Base-by-base conservation (phyloP, 495 filamentous ascomycete species). In the Pseudoneurospora amorphoporcata region DNA sequence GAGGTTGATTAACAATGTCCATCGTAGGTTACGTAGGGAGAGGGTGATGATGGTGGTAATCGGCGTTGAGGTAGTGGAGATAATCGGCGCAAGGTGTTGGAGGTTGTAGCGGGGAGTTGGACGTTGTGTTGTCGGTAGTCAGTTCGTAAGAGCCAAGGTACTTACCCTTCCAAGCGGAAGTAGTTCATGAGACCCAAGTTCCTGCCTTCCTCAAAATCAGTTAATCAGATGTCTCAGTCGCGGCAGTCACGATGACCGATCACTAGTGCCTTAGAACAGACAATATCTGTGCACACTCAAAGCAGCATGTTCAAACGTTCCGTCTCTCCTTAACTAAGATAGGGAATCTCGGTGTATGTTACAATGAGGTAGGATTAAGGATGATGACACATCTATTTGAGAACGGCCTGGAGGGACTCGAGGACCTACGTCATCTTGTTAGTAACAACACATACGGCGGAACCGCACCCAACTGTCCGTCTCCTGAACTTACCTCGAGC, bases 401-500 rank as follows among this genome's bases (percentile, higher is more conserved):
- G 85, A 76, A 86, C 86, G 75, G 88, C 85, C 83, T 94, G 91
- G 80, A 94, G 87, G 82, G 85, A 89, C 87, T 82, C 81, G 69
- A 82, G 80, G 71, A 82, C 80, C 81, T 82, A 53, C 29, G 0
- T 32, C 32, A 7, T 32, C 68, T 75, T 69, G 53, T 42, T 29
- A 37, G 7, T 42, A 38, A 74, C 71, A 45, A 69, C 39, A 41
- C n/a, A 68, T 8, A 37, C 19, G 69, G 23, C 23, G 35, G 19
- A 8, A 29, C 40, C 73, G 47, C 19, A 35, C 14, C 69, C 29
- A 40, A n/a, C 45, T 41, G 19, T 39, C 16, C 37, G 17, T 10
- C 68, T 8, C 41, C 6, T 4, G n/a, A 71, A 75, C 80, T 73
- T 85, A 97, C 95, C 92, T 98, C 95, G 75, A 99, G 84, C 87